Evolutionary conservation across 2,329 filamentous ascomycete genomes (phyloP).

Genomic region (Trichoderma gracile): DNA sequence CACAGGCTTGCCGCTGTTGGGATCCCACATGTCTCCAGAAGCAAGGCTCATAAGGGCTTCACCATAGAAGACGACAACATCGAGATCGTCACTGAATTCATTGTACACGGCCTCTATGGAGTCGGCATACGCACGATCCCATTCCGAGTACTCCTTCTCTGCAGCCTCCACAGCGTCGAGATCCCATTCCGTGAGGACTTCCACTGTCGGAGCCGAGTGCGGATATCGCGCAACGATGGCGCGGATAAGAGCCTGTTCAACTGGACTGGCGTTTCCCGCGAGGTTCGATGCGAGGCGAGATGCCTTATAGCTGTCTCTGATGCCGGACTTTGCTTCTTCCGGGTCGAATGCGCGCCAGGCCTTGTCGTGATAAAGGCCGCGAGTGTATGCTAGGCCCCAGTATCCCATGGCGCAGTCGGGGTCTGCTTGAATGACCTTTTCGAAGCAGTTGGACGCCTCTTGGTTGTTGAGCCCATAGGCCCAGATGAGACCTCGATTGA

Average conservation of each 20-base stretch:
- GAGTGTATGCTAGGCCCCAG: conserved; percentile 67
- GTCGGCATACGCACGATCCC: conserved; percentile 13
- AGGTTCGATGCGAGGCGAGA: neutral
- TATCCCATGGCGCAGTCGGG: conserved; percentile 59
- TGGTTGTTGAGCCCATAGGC: conserved; percentile 69
- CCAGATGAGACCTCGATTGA: conserved; percentile 67
- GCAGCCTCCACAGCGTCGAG: too few species aligned
- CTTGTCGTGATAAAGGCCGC: conserved; percentile 74
- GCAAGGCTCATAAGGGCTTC: conserved; percentile 17
- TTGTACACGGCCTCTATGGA: neutral
- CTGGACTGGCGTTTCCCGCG: neutral
- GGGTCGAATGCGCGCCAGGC: conserved; percentile 53
- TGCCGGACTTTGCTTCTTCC: neutral
- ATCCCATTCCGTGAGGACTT: too few species aligned
- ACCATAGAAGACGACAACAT: conserved; percentile 3
- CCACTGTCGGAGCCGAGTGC: neutral
- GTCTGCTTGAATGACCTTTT: conserved; percentile 56
- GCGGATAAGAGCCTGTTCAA: conserved; percentile 9
- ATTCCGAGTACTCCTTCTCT: neutral
- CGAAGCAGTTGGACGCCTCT: conserved; percentile 62
- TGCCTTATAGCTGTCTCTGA: neutral
- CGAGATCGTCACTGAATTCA: neutral
- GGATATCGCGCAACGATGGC: conserved; percentile 15
- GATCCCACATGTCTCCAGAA: conserved; percentile 12
- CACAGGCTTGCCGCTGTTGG: neutral